Conservation (phyloP, 306 rosid species). For the Sicyos edulis region DNA sequence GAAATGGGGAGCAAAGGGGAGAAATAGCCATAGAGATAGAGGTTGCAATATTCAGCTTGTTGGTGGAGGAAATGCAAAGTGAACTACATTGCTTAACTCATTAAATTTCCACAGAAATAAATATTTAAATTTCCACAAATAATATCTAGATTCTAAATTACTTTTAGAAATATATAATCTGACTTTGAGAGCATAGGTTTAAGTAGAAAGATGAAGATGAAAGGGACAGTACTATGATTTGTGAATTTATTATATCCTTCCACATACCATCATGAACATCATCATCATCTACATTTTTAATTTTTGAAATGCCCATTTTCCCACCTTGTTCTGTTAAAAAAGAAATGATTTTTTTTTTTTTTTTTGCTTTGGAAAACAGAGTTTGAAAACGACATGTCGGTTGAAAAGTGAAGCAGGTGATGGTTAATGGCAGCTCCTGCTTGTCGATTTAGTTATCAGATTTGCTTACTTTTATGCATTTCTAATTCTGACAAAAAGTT, state of each 20-base stretch:
- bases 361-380: slow-evolving; percentile 2
- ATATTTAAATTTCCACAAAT: slow-evolving; percentile 25
- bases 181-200: slow-evolving; percentile 12
- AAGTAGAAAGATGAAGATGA: slow-evolving; percentile 12
- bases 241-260: background rate
- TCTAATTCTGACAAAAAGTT: slow-evolving; percentile 11
- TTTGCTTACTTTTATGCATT: slow-evolving; percentile 16
- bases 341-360: background rate
- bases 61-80: slow-evolving; percentile 60
- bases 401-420: background rate
- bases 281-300: background rate
- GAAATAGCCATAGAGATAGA: slow-evolving; percentile 57
- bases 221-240: background rate
- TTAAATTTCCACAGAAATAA: slow-evolving; percentile 19
- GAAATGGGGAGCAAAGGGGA: slow-evolving; percentile 31
- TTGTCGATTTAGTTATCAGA: slow-evolving; percentile 8
- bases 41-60: slow-evolving; percentile 43
- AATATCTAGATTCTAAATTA: background rate
- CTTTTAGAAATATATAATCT: slow-evolving; percentile 4
- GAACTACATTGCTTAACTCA: slow-evolving; percentile 51
- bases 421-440: slow-evolving; percentile 14
- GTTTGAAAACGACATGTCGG: background rate
- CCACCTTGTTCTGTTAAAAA: background rate
- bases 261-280: background rate
- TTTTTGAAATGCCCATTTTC: background rate